Base-by-base conservation (phyloP, 352 stramenopile genomes). In the Globisporangium polare region DNA sequence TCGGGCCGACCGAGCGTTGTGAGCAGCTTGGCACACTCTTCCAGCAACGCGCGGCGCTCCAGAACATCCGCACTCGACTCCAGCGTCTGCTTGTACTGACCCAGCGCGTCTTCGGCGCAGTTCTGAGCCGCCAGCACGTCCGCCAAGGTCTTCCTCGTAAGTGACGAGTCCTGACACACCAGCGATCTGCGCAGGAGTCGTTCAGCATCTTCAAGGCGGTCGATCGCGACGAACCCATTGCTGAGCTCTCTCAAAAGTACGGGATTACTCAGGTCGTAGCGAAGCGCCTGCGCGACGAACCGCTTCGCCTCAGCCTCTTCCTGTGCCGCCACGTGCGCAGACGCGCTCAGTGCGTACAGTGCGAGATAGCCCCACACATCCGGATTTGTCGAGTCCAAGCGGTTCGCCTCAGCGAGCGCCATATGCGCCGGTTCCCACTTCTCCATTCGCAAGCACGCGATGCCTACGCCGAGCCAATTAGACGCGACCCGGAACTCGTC, bases 301-400 rank as follows among this genome's bases (percentile, higher is more conserved):
- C 73, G 72, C 50, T 76, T 69, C 4, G 67, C 79, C 18, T 79
- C 70, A 33, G 57, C 68, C 58, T 88, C 79, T 61, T 82, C 67
- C 22, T 74, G 65, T n/a, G 49, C 29, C 43, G 67, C 65, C 26
- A 75, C 56, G 20, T 50, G 33, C 20, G 66, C 12, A 8, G 72
- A 59, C 0, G 61, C 57, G 9, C 66, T 77, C 3, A 94, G 72
- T 31, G 77, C 68, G 1, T 78, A 49, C 13, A 96, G 70, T 24
- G 83, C 79, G 9, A 91, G 53, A 66, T 91, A 94, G 6, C 82
- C 85, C 87, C 85, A 94, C 0, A 92, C 80, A 18, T 92, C 85
- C 0, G 80, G 60, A 47, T 90, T 89, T 0, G 64, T 84, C 26
- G 51, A 29, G 59, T 96, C 86, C 24, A 92, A 57, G 45, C 80